These are phyloP conservation scores for Fusarium azukiicola DNA, from an alignment of 2,329 filamentous ascomycete species.

Conservation along the genomic window DNA sequence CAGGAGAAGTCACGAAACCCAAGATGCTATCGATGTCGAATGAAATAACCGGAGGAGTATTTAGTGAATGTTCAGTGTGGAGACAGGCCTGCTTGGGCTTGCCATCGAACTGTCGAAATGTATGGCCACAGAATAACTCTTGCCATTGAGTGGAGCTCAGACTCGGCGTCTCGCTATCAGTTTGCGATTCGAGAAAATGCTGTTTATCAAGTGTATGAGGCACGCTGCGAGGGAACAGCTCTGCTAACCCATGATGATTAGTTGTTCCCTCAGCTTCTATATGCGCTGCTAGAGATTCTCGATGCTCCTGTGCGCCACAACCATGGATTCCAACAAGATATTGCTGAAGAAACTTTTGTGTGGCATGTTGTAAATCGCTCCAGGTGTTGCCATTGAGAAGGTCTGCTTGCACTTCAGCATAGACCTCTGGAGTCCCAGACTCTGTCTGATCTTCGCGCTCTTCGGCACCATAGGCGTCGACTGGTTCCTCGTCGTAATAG, in stretches of 20 bases:
- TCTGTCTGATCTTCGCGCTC: not conserved
- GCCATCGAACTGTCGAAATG: not conserved
- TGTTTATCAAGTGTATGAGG: slow-evolving; percentile 9
- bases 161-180: too few relatives aligned
- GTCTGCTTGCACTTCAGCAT: not conserved
- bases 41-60: not conserved
- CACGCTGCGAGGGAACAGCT: not conserved
- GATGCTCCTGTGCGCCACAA: not conserved
- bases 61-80: not conserved
- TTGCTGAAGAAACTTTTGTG: slow-evolving; percentile 1
- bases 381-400: not conserved
- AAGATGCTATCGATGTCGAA: slow-evolving; percentile 30
- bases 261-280: not conserved
- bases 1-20: slow-evolving; percentile 24
- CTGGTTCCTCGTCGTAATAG: slow-evolving; percentile 16
- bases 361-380: not conserved
- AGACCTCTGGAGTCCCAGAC: not conserved
- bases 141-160: not conserved
- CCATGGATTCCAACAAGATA: not conserved
- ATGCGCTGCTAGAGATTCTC: slow-evolving; percentile 6
- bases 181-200: not conserved
- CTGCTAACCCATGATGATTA: not conserved
- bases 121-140: not conserved
- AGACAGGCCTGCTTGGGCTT: slow-evolving; percentile 10
- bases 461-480: not conserved